Percentiles rank a stretch among this genome's conserved stretches.
Evolutionary conservation across 2,329 filamentous ascomycete species (phyloP).

Genomic region (Epichloe hybrida): DNA sequence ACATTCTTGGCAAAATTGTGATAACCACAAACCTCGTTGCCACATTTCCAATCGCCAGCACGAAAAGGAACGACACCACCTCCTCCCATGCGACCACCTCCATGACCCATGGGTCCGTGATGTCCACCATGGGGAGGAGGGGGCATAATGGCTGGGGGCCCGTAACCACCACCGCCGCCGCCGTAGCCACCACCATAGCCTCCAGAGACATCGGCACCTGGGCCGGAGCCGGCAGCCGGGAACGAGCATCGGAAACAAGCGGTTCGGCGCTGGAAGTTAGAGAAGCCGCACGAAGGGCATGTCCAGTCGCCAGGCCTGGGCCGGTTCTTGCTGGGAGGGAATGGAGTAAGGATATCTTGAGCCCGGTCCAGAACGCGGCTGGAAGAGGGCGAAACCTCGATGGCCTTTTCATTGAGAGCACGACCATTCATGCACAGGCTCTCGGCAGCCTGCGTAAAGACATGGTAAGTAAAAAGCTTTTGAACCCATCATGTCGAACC

Average conservation of each 20-base stretch:
- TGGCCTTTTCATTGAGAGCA: constrained; percentile 95
- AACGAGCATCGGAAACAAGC: constrained; percentile 98
- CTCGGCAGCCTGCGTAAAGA: constrained; percentile 62
- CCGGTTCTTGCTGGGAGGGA: constrained; percentile 96
- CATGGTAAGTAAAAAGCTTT: neutral
- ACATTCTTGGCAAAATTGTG: constrained; percentile 99
- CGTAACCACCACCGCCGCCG: constrained; percentile 46
- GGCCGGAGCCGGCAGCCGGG: constrained; percentile 77
- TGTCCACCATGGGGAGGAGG: constrained; percentile 63
- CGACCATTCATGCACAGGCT: constrained; percentile 98
- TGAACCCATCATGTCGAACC: no score
- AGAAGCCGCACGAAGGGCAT: constrained; percentile 96
- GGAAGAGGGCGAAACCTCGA: constrained; percentile 96
- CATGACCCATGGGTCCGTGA: constrained; percentile 40
- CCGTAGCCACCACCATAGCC: constrained; percentile 47
- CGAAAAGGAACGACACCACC: constrained; percentile 89
- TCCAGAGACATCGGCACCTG: constrained; percentile 47
- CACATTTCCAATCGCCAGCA: constrained; percentile 97
- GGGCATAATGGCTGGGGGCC: constrained; percentile 72
- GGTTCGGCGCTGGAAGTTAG: constrained; percentile 96
- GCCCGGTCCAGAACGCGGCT: constrained; percentile 91
- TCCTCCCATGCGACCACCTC: constrained; percentile 61
- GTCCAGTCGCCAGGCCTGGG: constrained; percentile 97
- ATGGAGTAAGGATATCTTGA: constrained; percentile 89
- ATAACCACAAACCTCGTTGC: constrained; percentile 91